These are phyloP conservation scores for Lyophyllum shimeji DNA, from an alignment of 768 basidiomycete genomes.

Conservation along the genomic window DNA sequence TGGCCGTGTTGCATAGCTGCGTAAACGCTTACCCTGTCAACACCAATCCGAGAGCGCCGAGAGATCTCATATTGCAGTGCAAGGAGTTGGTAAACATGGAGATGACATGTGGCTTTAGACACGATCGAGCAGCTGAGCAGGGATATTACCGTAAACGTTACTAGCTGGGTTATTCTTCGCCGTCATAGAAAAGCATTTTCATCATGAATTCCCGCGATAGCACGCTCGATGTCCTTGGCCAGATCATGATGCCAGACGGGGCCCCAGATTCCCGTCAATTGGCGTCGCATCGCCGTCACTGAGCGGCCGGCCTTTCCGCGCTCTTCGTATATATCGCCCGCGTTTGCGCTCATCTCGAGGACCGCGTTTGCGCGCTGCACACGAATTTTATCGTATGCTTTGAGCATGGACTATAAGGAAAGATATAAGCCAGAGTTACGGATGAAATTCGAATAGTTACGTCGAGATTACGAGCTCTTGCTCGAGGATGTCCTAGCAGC, in stretches of 20 bases:
- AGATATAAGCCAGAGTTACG: background rate
- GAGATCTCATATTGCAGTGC: conserved; percentile 13
- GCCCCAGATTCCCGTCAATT: conserved; percentile 41
- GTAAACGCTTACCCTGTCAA: conserved; percentile 5
- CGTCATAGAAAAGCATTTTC: conserved; percentile 4
- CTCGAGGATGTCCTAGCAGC: conserved; percentile 43
- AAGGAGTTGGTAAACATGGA: conserved; percentile 22
- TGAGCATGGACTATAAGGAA: conserved; percentile 38
- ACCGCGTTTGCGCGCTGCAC: conserved; percentile 52
- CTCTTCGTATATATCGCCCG: conserved; percentile 45
- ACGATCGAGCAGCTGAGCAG: background rate
- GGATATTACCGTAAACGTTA: background rate
- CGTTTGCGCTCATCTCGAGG: conserved; percentile 35
- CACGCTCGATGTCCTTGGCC: conserved; percentile 34
- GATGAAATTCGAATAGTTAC: conserved; percentile 23
- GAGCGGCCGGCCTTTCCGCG: conserved; percentile 33
- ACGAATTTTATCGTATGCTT: conserved; percentile 44
- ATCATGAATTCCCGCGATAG: conserved; percentile 20
- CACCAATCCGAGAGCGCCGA: background rate
- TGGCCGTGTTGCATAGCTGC: conserved; percentile 31
- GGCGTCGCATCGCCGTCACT: conserved; percentile 28
- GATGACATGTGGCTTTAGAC: conserved; percentile 14
- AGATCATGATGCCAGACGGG: conserved; percentile 52
- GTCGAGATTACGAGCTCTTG: conserved; percentile 37
- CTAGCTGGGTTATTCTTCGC: background rate